phyloP scores from a whole-genome alignment of 495 filamentous ascomycete species.

The Aspergillus sclerotioniger region DNA sequence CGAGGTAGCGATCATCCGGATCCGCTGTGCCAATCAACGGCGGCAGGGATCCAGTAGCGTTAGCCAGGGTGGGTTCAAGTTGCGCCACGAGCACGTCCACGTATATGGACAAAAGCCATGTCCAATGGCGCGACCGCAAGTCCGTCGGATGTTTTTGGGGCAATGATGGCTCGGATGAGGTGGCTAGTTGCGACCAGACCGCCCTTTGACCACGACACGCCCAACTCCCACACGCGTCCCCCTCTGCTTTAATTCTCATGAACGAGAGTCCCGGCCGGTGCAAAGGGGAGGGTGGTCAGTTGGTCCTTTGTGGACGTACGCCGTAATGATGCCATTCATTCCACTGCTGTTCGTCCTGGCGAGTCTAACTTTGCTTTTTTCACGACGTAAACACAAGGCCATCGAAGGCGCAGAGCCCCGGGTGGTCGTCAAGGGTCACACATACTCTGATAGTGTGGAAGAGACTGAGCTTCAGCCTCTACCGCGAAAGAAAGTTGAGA shows the following conservation, averaged over 20 bases:
- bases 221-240: background rate
- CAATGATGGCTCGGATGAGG: background rate
- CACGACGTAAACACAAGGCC: conserved; percentile 16
- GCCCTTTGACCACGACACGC: background rate
- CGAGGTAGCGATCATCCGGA: background rate
- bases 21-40: background rate
- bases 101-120: background rate
- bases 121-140: background rate
- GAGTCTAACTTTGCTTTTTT: conserved; percentile 17
- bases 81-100: background rate
- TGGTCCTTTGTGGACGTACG: background rate
- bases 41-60: background rate
- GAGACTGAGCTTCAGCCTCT: background rate
- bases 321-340: conserved; percentile 17
- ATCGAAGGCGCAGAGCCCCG: conserved; percentile 8
- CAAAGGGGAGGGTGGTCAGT: background rate
- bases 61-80: background rate
- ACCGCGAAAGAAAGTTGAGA: conserved; percentile 10
- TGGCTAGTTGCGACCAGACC: conserved; percentile 8
- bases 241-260: background rate
- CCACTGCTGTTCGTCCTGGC: conserved; percentile 19
- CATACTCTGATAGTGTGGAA: conserved; percentile 20
- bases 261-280: background rate
- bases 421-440: conserved; percentile 24
- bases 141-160: background rate